Percentiles rank a stretch among this genome's conserved stretches.
These are phyloP conservation scores for Pythium aristosporum DNA, from an alignment of 352 stramenopile species.

Conservation along the genomic window DNA sequence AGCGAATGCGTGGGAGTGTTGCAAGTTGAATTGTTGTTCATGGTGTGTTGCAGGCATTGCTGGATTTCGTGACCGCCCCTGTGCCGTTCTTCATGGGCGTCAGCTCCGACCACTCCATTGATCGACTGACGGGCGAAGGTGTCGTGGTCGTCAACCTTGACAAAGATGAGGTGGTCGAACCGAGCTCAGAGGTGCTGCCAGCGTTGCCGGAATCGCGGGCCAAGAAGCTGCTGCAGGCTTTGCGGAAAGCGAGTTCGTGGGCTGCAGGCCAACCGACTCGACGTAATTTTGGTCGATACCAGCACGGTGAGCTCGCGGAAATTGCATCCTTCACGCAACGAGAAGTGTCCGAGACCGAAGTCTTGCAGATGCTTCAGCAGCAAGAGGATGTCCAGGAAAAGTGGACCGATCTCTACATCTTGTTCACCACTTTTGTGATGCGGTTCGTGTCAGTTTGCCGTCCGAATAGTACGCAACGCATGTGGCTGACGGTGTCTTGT, in stretches of 20 bases:
- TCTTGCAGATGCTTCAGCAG: constrained; percentile 25
- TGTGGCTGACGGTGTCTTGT: constrained; percentile 6
- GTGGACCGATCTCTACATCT: constrained; percentile 52
- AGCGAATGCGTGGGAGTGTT: not conserved
- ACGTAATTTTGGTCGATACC: constrained; percentile 29
- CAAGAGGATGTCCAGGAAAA: constrained; percentile 60
- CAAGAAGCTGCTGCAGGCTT: constrained; percentile 54
- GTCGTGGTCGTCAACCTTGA: constrained; percentile 72
- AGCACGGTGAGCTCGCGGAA: constrained; percentile 21
- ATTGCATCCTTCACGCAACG: constrained; percentile 24
- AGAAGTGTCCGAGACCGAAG: constrained; percentile 31
- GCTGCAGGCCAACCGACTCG: constrained; percentile 34
- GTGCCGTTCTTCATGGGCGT: constrained; percentile 83
- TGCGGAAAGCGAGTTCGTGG: constrained; percentile 52
- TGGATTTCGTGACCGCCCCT: constrained; percentile 71
- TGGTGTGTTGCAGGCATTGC: constrained; percentile 36
- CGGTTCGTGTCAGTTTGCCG: constrained; percentile 28
- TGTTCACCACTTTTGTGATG: constrained; percentile 54
- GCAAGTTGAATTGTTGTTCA: not conserved
- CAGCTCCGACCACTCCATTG: constrained; percentile 37
- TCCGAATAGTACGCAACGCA: not conserved
- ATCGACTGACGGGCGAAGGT: constrained; percentile 47
- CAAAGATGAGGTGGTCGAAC: constrained; percentile 54
- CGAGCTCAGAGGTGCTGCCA: constrained; percentile 44
- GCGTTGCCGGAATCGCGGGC: constrained; percentile 52